phyloP scores from a whole-genome alignment of 2,329 filamentous ascomycete genomes.

The Plenodomus lindquistii region DNA sequence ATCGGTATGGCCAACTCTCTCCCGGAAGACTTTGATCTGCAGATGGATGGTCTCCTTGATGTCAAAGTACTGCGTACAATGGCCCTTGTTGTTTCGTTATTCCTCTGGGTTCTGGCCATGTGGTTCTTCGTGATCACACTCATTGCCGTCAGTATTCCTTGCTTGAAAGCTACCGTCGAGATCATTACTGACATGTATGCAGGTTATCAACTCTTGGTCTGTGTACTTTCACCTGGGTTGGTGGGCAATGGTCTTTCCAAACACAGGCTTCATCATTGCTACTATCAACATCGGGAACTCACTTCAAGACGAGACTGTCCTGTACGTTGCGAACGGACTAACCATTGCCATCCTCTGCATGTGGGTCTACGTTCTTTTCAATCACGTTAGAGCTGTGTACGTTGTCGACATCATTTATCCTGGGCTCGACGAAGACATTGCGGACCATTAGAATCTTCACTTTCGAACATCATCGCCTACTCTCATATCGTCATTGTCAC shows the following conservation, averaged over 20 bases:
- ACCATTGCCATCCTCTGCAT: conserved; percentile 56
- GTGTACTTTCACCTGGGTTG: conserved; percentile 64
- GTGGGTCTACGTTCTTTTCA: conserved; percentile 59
- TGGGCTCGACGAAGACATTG: conserved; percentile 62
- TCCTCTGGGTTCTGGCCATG: conserved; percentile 66
- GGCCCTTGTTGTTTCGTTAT: conserved; percentile 56
- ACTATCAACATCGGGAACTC: conserved; percentile 46
- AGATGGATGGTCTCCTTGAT: conserved; percentile 53
- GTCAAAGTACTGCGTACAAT: conserved; percentile 48
- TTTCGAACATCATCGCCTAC: neutral
- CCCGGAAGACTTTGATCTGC: conserved; percentile 51
- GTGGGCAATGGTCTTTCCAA: conserved; percentile 61
- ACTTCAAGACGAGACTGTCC: conserved; percentile 40
- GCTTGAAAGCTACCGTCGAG: conserved; percentile 24
- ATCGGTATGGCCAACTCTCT: conserved; percentile 68
- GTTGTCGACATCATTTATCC: conserved; percentile 60
- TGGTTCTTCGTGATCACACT: conserved; percentile 59
- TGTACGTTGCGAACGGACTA: conserved; percentile 51
- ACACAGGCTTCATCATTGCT: conserved; percentile 50
- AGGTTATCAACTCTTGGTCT: conserved; percentile 39
- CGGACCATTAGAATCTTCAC: conserved; percentile 30
- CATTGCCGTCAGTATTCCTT: conserved; percentile 37
- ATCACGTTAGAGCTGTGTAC: conserved; percentile 56
- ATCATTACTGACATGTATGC: conserved; percentile 25
- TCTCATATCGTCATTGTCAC: neutral